phyloP scores from a whole-genome alignment of 768 basidiomycete species.

The Pulveroboletus sp. region DNA sequence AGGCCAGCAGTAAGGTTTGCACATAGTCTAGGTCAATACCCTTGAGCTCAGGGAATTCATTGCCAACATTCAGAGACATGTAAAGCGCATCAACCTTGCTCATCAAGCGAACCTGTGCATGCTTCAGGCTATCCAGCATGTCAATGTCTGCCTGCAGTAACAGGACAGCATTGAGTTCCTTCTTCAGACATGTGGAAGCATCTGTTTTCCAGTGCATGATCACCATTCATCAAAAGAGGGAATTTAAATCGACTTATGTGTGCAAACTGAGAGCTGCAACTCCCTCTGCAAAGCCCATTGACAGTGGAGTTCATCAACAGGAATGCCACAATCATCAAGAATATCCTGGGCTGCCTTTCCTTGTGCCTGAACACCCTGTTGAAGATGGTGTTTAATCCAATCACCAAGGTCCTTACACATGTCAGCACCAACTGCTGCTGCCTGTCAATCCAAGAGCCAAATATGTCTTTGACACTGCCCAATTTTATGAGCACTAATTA shows the following conservation, averaged over 20 bases:
- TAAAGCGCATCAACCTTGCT: not conserved
- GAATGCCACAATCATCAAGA: conserved; percentile 18
- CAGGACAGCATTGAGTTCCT: not conserved
- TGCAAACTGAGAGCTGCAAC: conserved; percentile 27
- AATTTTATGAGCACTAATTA: too few species aligned
- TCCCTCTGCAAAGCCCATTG: conserved; percentile 35
- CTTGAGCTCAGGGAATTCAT: not conserved
- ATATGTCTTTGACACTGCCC: conserved; percentile 26
- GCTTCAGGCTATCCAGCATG: not conserved
- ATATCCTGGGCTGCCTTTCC: conserved; percentile 4
- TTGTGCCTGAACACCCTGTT: conserved; percentile 13
- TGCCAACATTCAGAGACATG: not conserved
- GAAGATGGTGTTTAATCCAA: conserved; percentile 29
- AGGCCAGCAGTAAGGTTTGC: not conserved
- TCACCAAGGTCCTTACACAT: conserved; percentile 14
- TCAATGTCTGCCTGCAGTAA: not conserved
- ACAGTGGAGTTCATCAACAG: conserved; percentile 13
- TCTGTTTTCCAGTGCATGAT: not conserved
- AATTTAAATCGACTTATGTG: conserved; percentile 20
- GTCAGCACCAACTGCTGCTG: not conserved
- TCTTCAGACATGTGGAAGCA: not conserved
- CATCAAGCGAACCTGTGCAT: not conserved
- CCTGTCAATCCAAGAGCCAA: conserved; percentile 35
- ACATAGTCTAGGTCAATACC: not conserved
- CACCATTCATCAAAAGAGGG: too few species aligned